Evolutionary conservation across 202 grass and related monocot genomes (phyloP).

Genomic region (Schoenoplectus tabernaemontani): DNA sequence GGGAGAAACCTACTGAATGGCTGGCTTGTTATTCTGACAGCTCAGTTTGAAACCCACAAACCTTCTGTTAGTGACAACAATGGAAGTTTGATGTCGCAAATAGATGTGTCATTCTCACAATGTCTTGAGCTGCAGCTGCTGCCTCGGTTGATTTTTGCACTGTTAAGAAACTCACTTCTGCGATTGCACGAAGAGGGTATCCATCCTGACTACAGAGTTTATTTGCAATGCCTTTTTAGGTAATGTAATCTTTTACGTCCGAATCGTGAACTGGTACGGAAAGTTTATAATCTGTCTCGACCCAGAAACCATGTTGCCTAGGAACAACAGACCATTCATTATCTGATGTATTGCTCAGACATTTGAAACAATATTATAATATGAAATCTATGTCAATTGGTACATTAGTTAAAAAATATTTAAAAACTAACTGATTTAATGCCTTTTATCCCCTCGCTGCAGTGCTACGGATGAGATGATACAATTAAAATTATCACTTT

Average conservation of each 20-base stretch:
- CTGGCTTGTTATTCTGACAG: slow-evolving; percentile 81
- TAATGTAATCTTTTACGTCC: slow-evolving; percentile 21
- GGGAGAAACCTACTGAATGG: slow-evolving; percentile 64
- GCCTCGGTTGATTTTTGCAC: slow-evolving; percentile 77
- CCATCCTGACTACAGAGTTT: slow-evolving; percentile 97
- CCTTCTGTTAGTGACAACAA: neutral
- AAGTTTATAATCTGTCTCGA: neutral
- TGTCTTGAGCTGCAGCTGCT: slow-evolving; percentile 68
- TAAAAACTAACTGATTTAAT: neutral
- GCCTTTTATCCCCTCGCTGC: neutral
- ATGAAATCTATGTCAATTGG: neutral
- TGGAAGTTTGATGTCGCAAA: slow-evolving; percentile 34
- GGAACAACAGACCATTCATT: no score
- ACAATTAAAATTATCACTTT: neutral
- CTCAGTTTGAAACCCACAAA: slow-evolving; percentile 47
- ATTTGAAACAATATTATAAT: neutral
- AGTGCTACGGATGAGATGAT: neutral
- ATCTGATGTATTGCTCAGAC: neutral
- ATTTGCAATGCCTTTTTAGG: slow-evolving; percentile 97
- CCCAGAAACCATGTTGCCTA: neutral
- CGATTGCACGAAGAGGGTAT: slow-evolving; percentile 83
- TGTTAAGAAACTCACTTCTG: slow-evolving; percentile 81
- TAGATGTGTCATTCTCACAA: slow-evolving; percentile 80
- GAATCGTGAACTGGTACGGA: neutral
- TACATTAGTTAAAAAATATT: neutral